Evolutionary conservation across 2,329 filamentous ascomycete species (phyloP).

Genomic region (Cucurbitaria berberidis): DNA sequence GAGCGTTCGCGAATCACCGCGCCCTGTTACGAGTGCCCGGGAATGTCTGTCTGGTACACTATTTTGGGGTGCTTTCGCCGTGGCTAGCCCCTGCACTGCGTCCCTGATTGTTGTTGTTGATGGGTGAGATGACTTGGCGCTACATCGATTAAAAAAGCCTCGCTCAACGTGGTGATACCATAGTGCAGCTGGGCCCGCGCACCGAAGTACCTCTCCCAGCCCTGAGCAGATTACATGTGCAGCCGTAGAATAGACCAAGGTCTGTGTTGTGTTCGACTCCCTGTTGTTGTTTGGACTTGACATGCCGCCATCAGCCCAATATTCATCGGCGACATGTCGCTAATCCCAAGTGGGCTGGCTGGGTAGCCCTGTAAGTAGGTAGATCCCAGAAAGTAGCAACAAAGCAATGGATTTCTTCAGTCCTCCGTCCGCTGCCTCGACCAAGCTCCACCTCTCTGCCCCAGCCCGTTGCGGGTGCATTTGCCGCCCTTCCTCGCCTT

Average conservation of each 20-base stretch:
- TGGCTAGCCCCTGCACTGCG: conserved; percentile 23
- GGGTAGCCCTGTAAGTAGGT: conserved; percentile 40
- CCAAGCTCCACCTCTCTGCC: conserved; percentile 38
- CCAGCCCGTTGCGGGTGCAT: conserved; percentile 35
- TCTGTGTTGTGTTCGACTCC: conserved; percentile 37
- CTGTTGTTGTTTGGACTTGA: conserved; percentile 39
- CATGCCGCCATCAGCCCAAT: conserved; percentile 42
- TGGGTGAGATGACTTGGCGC: conserved; percentile 35
- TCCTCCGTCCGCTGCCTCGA: conserved; percentile 37
- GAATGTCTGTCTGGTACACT: conserved; percentile 34
- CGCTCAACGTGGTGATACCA: conserved; percentile 28
- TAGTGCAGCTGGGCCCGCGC: not conserved
- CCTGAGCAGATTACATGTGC: conserved; percentile 2
- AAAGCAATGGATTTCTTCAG: conserved; percentile 43
- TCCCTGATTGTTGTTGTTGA: conserved; percentile 38
- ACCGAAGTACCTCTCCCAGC: no score
- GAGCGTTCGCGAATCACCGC: conserved; percentile 39
- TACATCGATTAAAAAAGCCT: conserved; percentile 23
- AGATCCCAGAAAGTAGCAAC: conserved; percentile 41
- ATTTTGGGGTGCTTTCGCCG: conserved; percentile 36
- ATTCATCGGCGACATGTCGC: conserved; percentile 41
- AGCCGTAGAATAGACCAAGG: no score
- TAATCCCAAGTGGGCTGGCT: conserved; percentile 35
- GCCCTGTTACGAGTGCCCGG: conserved; percentile 25
- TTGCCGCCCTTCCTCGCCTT: conserved; percentile 27